Conservation (phyloP, 2,329 filamentous ascomycete species). For the Diplodia mutila region DNA sequence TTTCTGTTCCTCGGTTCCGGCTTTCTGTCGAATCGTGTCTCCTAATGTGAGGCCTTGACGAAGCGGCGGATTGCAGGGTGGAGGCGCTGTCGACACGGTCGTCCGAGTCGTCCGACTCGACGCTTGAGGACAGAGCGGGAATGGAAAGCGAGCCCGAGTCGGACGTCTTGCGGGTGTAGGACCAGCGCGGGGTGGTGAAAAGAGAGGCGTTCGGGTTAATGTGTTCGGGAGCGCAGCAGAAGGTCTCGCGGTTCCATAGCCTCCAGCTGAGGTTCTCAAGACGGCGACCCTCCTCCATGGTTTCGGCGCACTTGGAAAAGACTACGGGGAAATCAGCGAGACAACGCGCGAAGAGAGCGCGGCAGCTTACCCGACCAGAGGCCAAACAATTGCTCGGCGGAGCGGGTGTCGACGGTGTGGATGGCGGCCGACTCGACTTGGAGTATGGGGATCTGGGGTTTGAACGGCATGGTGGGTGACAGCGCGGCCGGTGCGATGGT, state of each 20-base stretch:
- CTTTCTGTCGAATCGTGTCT: conserved; percentile 71
- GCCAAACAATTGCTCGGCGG: conserved; percentile 90
- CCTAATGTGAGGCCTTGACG: conserved; percentile 67
- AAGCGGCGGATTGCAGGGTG: conserved; percentile 53
- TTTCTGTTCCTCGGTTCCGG: conserved; percentile 73
- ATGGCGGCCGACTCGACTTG: conserved; percentile 91
- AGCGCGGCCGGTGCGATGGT: conserved; percentile 25
- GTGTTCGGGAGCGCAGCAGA: conserved; percentile 74
- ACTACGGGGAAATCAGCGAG: conserved; percentile 57
- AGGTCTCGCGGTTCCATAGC: conserved; percentile 90
- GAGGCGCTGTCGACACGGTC: conserved; percentile 50
- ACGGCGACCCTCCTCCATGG: conserved; percentile 87
- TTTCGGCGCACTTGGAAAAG: conserved; percentile 91
- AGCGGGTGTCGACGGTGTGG: conserved; percentile 91
- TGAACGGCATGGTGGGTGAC: conserved; percentile 71
- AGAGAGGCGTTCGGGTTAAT: conserved; percentile 32
- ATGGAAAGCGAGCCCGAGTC: conserved; percentile 34
- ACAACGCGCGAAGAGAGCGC: conserved; percentile 21
- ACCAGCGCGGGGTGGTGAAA: conserved; percentile 33
- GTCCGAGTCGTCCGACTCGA: conserved; percentile 48
- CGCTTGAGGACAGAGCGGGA: conserved; percentile 53
- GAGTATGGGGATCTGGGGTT: conserved; percentile 81
- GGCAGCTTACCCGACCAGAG: conserved; percentile 86
- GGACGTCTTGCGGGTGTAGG: conserved; percentile 35
- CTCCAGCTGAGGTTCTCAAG: conserved; percentile 96